phyloP scores from a whole-genome alignment of 2,329 filamentous ascomycete species.

The Diaporthe australafricana region DNA sequence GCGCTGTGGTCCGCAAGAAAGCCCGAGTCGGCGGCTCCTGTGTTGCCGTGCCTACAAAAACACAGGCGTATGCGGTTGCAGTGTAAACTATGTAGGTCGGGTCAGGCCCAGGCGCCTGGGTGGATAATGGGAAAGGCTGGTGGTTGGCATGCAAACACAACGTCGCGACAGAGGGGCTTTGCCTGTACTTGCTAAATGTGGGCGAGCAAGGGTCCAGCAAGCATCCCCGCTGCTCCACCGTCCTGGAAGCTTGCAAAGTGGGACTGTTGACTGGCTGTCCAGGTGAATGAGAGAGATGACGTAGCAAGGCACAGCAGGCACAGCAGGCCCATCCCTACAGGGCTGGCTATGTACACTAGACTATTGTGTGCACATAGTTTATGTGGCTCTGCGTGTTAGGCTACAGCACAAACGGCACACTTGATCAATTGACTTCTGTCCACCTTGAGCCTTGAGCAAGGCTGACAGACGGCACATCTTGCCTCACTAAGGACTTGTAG shows the following conservation, averaged over 20 bases:
- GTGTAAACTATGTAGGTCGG: neutral
- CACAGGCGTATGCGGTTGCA: neutral
- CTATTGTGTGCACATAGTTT: neutral
- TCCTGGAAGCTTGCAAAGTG: conserved; percentile 9
- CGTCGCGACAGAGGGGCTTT: conserved; percentile 23
- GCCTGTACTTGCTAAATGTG: neutral
- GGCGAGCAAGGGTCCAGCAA: neutral
- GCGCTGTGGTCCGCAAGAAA: neutral
- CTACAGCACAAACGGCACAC: neutral
- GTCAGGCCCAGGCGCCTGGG: conserved; percentile 5
- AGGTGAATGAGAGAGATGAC: conserved; percentile 32
- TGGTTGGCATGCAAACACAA: conserved; percentile 19
- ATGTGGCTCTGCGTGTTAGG: neutral
- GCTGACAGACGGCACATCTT: neutral
- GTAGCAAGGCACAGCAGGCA: conserved; percentile 10
- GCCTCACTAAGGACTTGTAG: neutral
- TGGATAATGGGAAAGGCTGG: conserved; percentile 18
- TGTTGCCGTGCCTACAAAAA: neutral
- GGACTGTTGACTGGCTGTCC: conserved; percentile 36
- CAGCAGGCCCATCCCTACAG: conserved; percentile 22
- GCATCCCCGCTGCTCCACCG: conserved; percentile 24
- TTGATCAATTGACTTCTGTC: neutral
- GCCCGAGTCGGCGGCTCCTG: neutral
- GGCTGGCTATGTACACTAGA: neutral
- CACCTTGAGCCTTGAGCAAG: neutral